A percentile compares a stretch with the other conserved stretches of the same genome.
These are phyloP conservation scores for Mimosa bimucronata DNA, from an alignment of 306 rosid genomes.

Conservation along the genomic window DNA sequence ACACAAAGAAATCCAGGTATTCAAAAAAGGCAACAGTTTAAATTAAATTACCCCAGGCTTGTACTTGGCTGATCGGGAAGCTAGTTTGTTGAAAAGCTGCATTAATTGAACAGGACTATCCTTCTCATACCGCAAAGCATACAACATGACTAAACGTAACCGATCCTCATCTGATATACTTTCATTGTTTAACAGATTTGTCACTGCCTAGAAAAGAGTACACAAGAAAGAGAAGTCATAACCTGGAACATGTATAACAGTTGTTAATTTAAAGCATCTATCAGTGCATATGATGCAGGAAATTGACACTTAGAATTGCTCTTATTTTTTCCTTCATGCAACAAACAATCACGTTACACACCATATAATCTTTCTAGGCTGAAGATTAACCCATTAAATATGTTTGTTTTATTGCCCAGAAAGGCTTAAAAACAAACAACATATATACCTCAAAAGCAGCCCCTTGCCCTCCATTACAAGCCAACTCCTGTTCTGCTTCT, in stretches of 20 bases:
- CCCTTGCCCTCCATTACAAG: constrained; percentile 96
- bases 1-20: not conserved
- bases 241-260: not conserved
- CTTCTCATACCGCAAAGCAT: constrained; percentile 77
- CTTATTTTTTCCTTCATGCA: not conserved
- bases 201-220: constrained; percentile 57
- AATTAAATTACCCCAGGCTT: constrained; percentile 57
- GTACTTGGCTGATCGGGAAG: constrained; percentile 61
- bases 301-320: not conserved
- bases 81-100: constrained; percentile 63
- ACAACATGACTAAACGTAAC: constrained; percentile 71
- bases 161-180: constrained; percentile 62
- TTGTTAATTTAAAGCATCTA: not conserved
- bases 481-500: constrained; percentile 92
- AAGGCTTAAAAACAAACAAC: not conserved
- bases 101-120: constrained; percentile 76
- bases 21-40: constrained; percentile 23
- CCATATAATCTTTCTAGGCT: not conserved
- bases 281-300: not conserved
- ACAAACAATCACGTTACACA: not conserved
- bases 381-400: not conserved
- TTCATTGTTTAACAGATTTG: constrained; percentile 61
- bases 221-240: constrained; percentile 18
- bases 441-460: constrained; percentile 92
- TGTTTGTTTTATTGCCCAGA: not conserved